Conservation (phyloP, 1,139 yeast genomes). For the Candida sp. region DNA sequence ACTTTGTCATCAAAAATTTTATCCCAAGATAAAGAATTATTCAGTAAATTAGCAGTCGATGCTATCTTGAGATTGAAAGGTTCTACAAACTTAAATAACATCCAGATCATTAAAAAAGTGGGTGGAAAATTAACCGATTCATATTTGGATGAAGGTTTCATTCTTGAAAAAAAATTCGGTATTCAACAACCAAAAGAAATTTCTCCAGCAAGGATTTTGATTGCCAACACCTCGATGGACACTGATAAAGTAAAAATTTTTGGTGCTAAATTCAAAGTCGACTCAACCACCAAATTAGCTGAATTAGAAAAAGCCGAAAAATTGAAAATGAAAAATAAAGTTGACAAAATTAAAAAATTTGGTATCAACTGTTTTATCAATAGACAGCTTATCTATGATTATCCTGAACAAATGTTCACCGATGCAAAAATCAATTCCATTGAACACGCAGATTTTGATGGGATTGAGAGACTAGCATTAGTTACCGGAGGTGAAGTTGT, state of each 20-base stretch:
- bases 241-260: slow-evolving; percentile 96
- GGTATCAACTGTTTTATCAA: slow-evolving; percentile 90
- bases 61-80: slow-evolving; percentile 92
- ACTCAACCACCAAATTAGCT: slow-evolving; percentile 91
- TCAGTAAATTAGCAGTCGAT: slow-evolving; percentile 88
- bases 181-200: slow-evolving; percentile 88
- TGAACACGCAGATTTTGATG: slow-evolving; percentile 99
- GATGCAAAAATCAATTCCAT: slow-evolving; percentile 87
- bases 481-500: slow-evolving; percentile 99
- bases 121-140: slow-evolving; percentile 95
- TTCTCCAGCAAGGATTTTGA: slow-evolving; percentile 79
- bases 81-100: slow-evolving; percentile 90
- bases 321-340: slow-evolving; percentile 87
- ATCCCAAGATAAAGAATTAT: slow-evolving; percentile 88
- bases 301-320: slow-evolving; percentile 95
- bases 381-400: slow-evolving; percentile 94
- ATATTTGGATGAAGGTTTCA: slow-evolving; percentile 93
- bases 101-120: slow-evolving; percentile 87
- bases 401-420: slow-evolving; percentile 93
- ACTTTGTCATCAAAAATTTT: slow-evolving; percentile 91
- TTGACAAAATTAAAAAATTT: slow-evolving; percentile 78
- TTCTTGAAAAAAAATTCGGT: slow-evolving; percentile 88
- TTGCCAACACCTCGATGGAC: slow-evolving; percentile 96
- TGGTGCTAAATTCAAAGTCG: slow-evolving; percentile 98
- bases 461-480: slow-evolving; percentile 92